phyloP scores from a whole-genome alignment of 2,329 filamentous ascomycete genomes.

The Salinomyces thailandicus region DNA sequence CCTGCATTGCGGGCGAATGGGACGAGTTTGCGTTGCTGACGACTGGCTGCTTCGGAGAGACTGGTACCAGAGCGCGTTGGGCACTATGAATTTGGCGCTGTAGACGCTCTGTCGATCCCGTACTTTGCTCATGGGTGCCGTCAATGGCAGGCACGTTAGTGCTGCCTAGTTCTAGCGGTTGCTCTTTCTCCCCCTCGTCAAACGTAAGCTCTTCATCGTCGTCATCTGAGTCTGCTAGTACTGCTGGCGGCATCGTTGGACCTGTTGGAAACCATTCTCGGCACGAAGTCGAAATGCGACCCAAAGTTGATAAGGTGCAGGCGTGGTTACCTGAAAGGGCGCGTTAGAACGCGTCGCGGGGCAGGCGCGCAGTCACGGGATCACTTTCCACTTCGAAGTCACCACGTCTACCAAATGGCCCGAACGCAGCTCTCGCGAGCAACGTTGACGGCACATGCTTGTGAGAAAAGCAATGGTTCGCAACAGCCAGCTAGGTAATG shows the following conservation, averaged over 20 bases:
- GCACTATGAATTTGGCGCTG: conserved; percentile 15
- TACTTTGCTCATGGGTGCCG: conserved; percentile 10
- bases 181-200: conserved; percentile 2
- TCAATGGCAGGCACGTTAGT: conserved; percentile 1
- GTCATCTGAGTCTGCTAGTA: conserved; percentile 15
- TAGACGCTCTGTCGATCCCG: conserved; percentile 17
- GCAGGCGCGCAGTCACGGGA: too few relatives aligned
- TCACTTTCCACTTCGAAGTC: too few relatives aligned
- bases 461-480: too few relatives aligned
- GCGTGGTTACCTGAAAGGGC: too few relatives aligned
- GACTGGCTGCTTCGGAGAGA: conserved; percentile 1
- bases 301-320: too few relatives aligned
- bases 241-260: conserved; percentile 1
- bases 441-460: too few relatives aligned
- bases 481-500: too few relatives aligned
- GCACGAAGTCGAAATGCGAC: not conserved
- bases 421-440: too few relatives aligned
- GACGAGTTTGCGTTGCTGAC: conserved; percentile 2
- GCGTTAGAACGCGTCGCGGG: too few relatives aligned
- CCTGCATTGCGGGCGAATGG: conserved; percentile 10
- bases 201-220: conserved; percentile 9
- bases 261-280: not conserved
- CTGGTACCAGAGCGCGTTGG: conserved; percentile 15
- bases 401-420: too few relatives aligned
- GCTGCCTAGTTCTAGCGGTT: not conserved